Base-by-base conservation (phyloP, 2,329 filamentous ascomycete genomes). In the Clonostachys chloroleuca region DNA sequence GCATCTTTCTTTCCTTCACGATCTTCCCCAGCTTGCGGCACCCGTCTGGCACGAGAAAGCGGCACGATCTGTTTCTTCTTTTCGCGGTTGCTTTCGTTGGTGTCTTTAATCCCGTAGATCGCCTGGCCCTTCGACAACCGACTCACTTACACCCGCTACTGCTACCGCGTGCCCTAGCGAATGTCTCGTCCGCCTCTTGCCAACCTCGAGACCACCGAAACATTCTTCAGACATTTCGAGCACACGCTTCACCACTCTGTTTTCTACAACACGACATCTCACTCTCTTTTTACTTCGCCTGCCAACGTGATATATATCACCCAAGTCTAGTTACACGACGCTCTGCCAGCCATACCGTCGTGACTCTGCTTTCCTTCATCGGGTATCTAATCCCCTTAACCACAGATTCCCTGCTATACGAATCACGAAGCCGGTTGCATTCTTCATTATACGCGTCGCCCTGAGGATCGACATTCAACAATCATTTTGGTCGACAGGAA, bases 41-140 rank as follows among this genome's bases (percentile, higher is more conserved):
- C 42, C 46, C 46, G 46, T 47, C 46, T 47, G 46, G 46, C 41
- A 47, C 46, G 46, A 47, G 42, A 40, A 40, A 47, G 42, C 46
- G 42, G 44, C 44, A 16, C 14, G 35, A 40, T 34, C 14, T 44
- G 16, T 44, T 13, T 24, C 17, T 35, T 24, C 40, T 14, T 41
- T 41, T 20, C 24, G 40, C 12, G 40, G 12, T 41, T 20, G 16
- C 24, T 20, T 41, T 20, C 12, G 10, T 17, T 20, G 40, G 12
- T 17, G 16, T 41, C 40, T 41, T 12, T 13, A n/a, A 14, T 45
- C 12, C 43, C 13, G 7, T 45, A 42, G 18, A 42, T 18, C 30
- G 40, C 17, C 40, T 42, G 40, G 40, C 13, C 40, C 40, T 20
- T 30, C 9, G 24, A 30, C 24, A 30, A 30, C 24, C 24, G 24